Evolutionary conservation across 306 rosid genomes (phyloP).

Genomic region (Oemleria cerasiformis): DNA sequence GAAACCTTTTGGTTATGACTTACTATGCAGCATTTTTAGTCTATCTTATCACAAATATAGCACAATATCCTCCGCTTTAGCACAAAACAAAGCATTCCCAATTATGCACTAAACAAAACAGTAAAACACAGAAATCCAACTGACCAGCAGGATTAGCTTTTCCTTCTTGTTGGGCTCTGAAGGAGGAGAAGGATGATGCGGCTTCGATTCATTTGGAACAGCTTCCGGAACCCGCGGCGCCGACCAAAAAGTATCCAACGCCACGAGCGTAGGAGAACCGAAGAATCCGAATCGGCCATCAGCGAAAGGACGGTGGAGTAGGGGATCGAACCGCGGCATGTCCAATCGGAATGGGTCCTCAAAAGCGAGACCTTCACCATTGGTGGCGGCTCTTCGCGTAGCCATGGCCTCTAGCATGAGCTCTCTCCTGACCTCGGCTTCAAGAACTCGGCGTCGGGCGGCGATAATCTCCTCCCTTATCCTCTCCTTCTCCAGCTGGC

Average conservation of each 20-base stretch:
- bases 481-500: conserved; percentile 43
- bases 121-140: neutral
- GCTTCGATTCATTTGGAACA: neutral
- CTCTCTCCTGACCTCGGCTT: conserved; percentile 55
- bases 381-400: conserved; percentile 15
- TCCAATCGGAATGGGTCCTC: conserved; percentile 3
- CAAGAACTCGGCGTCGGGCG: conserved; percentile 38
- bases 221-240: conserved; percentile 1
- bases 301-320: conserved; percentile 11
- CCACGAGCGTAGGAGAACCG: neutral
- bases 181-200: neutral
- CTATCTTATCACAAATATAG: no score
- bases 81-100: neutral
- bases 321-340: conserved; percentile 12
- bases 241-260: neutral
- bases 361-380: neutral
- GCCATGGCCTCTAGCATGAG: conserved; percentile 34
- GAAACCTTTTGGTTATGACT: no score
- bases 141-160: conserved; percentile 42
- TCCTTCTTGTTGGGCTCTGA: conserved; percentile 18
- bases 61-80: neutral
- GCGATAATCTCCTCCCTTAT: conserved; percentile 45
- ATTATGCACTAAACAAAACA: neutral
- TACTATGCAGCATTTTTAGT: no score
- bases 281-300: conserved; percentile 8